A percentile compares a stretch with the other conserved stretches of the same genome.
Evolutionary conservation across 306 rosid genomes (phyloP).

Genomic region (Hippophae gyantsensis): DNA sequence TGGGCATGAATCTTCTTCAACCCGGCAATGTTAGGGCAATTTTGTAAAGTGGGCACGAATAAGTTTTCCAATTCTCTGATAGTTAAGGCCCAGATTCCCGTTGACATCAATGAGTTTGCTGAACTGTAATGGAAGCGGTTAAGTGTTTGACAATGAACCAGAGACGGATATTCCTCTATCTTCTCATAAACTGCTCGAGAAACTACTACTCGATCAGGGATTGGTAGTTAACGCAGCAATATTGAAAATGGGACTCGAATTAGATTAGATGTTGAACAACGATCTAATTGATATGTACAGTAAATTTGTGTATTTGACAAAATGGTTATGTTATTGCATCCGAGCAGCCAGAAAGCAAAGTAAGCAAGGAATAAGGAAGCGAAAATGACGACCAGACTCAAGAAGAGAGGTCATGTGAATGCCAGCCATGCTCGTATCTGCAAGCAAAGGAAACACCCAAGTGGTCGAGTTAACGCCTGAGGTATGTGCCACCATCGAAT

Average conservation of each 20-base stretch:
- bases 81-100: slow-evolving; percentile 5
- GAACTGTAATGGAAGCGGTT: not conserved
- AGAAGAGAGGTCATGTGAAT: too few relatives aligned
- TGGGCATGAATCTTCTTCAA: slow-evolving; percentile 51
- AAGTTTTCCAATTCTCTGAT: slow-evolving; percentile 44
- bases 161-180: slow-evolving; percentile 23
- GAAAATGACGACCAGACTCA: too few relatives aligned
- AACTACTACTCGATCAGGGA: slow-evolving; percentile 31
- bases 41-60: slow-evolving; percentile 36
- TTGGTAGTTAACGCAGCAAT: slow-evolving; percentile 35
- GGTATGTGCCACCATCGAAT: too few relatives aligned
- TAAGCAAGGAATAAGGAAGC: too few relatives aligned
- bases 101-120: slow-evolving; percentile 14
- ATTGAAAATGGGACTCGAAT: slow-evolving; percentile 29
- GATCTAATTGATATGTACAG: slow-evolving; percentile 47
- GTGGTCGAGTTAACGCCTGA: too few relatives aligned
- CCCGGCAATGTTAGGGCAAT: slow-evolving; percentile 20
- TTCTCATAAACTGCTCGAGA: slow-evolving; percentile 37
- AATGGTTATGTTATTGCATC: slow-evolving; percentile 25
- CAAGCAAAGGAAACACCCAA: too few relatives aligned
- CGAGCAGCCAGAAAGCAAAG: too few relatives aligned
- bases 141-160: slow-evolving; percentile 20
- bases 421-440: too few relatives aligned
- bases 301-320: slow-evolving; percentile 40
- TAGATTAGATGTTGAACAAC: slow-evolving; percentile 40